Evolutionary conservation across 2,329 filamentous ascomycete genomes (phyloP).

Genomic region (Penicillium occitanis): DNA sequence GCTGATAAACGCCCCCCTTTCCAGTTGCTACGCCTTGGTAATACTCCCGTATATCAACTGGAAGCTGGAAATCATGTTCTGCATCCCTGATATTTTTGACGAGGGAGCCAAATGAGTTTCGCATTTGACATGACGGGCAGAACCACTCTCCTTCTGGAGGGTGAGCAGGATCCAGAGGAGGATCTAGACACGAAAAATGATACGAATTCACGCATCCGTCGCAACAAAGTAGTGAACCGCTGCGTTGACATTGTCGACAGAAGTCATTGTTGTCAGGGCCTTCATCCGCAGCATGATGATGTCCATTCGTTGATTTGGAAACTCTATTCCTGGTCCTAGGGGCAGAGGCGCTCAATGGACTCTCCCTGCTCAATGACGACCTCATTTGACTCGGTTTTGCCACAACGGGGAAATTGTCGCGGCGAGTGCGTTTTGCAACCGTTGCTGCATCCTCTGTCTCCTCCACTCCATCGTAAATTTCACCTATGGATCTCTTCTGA

Average conservation of each 20-base stretch:
- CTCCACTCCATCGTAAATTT: conserved; percentile 32
- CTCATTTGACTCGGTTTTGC: conserved; percentile 30
- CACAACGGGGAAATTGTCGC: conserved; percentile 28
- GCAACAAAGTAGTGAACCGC: conserved; percentile 85
- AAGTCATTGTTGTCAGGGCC: conserved; percentile 76
- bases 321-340: conserved; percentile 7
- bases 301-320: conserved; percentile 3
- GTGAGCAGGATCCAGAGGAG: conserved; percentile 64
- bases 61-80: conserved; percentile 70
- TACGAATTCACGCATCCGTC: conserved; percentile 89
- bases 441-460: conserved; percentile 22
- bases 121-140: conserved; percentile 63
- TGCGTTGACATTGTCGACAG: conserved; percentile 81
- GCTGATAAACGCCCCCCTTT: conserved; percentile 76
- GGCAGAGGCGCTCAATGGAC: neutral
- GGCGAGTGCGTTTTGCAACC: conserved; percentile 29
- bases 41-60: conserved; percentile 67
- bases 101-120: conserved; percentile 62
- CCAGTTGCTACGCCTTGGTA: conserved; percentile 80
- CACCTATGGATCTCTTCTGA: conserved; percentile 33
- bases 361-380: conserved; percentile 25
- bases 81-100: conserved; percentile 65
- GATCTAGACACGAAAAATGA: conserved; percentile 85
- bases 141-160: conserved; percentile 76
- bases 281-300: conserved; percentile 20